These are phyloP conservation scores for Malus hybrid DNA, from an alignment of 331 rosid genomes.

Conservation along the genomic window DNA sequence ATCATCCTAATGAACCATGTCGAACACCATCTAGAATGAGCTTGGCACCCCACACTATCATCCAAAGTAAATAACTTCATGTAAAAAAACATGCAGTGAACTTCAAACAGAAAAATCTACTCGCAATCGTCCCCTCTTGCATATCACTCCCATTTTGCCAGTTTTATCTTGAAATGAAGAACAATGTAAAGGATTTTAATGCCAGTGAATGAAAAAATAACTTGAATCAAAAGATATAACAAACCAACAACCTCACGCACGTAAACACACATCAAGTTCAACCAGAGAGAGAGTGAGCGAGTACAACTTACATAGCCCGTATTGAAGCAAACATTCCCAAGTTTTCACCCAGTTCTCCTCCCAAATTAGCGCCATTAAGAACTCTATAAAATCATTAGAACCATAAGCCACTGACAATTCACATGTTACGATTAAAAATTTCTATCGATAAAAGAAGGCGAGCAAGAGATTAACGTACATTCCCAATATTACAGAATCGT, in stretches of 20 bases:
- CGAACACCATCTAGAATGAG: background rate
- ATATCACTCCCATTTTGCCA: background rate
- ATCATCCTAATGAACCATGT: background rate
- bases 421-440: background rate
- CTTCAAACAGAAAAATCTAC: background rate
- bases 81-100: background rate
- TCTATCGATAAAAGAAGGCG: background rate
- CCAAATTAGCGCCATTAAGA: conserved; percentile 77
- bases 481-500: conserved; percentile 42
- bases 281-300: conserved; percentile 19
- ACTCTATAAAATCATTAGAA: conserved; percentile 40
- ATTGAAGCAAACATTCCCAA: conserved; percentile 59
- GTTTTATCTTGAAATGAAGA: background rate
- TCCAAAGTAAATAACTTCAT: background rate
- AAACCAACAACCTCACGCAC: background rate
- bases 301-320: conserved; percentile 48
- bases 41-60: background rate
- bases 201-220: background rate
- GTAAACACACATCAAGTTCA: background rate
- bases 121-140: background rate
- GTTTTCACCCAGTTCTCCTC: conserved; percentile 73
- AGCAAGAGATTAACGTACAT: conserved; percentile 47
- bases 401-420: conserved; percentile 8
- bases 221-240: background rate
- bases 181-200: background rate